Evolutionary conservation across 2,329 filamentous ascomycete species (phyloP), one percentile per base, ranked within the genome.

Genomic region (Fusarium sp.): DNA sequence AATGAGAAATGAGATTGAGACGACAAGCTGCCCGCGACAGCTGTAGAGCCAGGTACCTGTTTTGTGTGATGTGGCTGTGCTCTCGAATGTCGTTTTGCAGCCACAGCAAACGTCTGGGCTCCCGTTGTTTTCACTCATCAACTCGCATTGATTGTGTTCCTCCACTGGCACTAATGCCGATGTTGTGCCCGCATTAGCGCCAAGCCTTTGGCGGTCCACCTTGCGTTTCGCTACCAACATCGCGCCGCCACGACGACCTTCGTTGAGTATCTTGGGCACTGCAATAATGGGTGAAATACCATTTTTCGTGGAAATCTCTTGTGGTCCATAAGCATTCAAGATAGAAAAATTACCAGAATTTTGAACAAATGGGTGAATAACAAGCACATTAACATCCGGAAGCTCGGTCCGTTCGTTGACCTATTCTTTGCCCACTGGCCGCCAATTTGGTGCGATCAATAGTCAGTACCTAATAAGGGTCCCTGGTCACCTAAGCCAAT

Each of bases 361-460:
- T 39, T 15, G n/a, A 45, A 51, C 43, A 53, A 40, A 33, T 53
- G 59, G 44, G 49, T 42, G 36, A 39, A 40, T 20, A 31, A n/a
- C 26, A 22, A 43, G 39, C 17, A 40, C 20, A 22, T 24, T 40
- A 28, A 56, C 39, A 45, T 56, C 52, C 28, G 46, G 45, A 46
- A 64, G 49, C 51, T 45, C 58, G 58, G 67, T 42, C 40, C 61
- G 46, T 55, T 68, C 46, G 24, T 39, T 57, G 58, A 34, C 42
- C 51, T 36, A 54, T 63, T 53, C 55, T 56, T 58, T 50, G 39
- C 43, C 44, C 51, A 45, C 48, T 63, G 63, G 68, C 68, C 52
- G 67, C 62, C 62, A 62, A 60, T 66, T 69, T 64, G 63, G 71
- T 72, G 67, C 68, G 49, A 63, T 68, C 56, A 64, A 59, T 63